phyloP scores from a whole-genome alignment of 768 basidiomycete genomes.

The Peribolospora kevripleyi region DNA sequence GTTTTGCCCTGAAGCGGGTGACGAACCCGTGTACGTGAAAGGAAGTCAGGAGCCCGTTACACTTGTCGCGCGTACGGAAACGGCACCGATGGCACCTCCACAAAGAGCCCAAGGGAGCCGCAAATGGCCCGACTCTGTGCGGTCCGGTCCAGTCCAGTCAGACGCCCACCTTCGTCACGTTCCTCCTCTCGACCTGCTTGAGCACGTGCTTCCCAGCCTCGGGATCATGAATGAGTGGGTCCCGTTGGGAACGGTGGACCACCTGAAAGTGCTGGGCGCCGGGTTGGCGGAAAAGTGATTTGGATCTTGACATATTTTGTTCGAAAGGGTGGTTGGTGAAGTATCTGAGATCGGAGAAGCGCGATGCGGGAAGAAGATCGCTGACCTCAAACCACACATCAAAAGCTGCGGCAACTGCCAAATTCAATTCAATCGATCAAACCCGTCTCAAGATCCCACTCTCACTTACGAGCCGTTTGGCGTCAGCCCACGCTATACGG shows the following conservation, averaged over 20 bases:
- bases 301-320: background rate
- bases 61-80: background rate
- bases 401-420: no score
- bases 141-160: background rate
- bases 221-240: constrained; percentile 82
- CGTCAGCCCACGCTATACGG: no score
- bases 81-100: no score
- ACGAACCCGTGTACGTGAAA: background rate
- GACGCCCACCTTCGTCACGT: background rate
- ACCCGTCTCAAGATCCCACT: no score
- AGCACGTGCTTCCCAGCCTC: constrained; percentile 74
- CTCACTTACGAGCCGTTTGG: no score
- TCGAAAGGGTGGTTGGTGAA: no score
- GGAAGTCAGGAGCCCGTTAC: background rate
- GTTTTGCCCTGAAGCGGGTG: constrained; percentile 40
- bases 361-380: no score
- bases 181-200: constrained; percentile 50
- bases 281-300: constrained; percentile 65
- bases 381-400: no score
- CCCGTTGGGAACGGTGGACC: constrained; percentile 82
- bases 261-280: constrained; percentile 86
- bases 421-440: no score
- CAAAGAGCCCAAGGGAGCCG: no score
- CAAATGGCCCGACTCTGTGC: background rate
- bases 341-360: no score